Base-by-base conservation (phyloP, 106 monocot genomes). In the Allium cepa region DNA sequence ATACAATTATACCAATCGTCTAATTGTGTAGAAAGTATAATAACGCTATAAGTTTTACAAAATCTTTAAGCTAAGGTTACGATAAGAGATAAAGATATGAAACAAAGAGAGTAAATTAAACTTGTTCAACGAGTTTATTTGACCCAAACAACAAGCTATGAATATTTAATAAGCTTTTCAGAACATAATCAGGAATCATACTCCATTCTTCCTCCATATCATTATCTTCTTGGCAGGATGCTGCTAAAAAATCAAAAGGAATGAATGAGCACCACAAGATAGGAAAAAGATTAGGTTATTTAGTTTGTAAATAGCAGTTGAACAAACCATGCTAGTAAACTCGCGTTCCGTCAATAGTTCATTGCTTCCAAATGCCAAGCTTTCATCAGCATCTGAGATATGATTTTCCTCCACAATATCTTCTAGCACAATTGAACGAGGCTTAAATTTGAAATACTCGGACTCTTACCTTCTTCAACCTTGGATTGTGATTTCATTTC, bases 131-230 rank as follows among this genome's bases (percentile, higher is more conserved):
- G 47, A 83, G 77, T 49, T 71, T 77, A 51, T 58, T 49, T 46
- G 80, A 78, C 15, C 87, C 80, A 76, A 88, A 92, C 61, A 94
- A 57, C 27, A 80, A 82, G 82, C 80, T 76, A 50, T 97, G 92
- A 16, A 87, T 47, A 8, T 70, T 50, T 26, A 97, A 79, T 45
- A 92, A 47, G 75, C 79, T 77, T 46, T 84, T 82, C 74, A 86
- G 73, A 55, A 83, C 78, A 22, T 72, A 72, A 11, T 92, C 91
- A 36, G 81, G 80, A 88, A 89, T 82, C 15, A 71, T 45, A 46
- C 78, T 58, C 88, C 84, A 88, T 12, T 82, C 86, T 53, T 96
- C 81, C 18, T 85, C 81, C 11, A 78, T 26, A 71, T 71, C 66
- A 28, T 59, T 72, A 69, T 71, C 68, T 63, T 72, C 74, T 76